These are phyloP conservation scores for Beauveria scarabaeidicola DNA, from an alignment of 2,329 filamentous ascomycete genomes.

Conservation along the genomic window DNA sequence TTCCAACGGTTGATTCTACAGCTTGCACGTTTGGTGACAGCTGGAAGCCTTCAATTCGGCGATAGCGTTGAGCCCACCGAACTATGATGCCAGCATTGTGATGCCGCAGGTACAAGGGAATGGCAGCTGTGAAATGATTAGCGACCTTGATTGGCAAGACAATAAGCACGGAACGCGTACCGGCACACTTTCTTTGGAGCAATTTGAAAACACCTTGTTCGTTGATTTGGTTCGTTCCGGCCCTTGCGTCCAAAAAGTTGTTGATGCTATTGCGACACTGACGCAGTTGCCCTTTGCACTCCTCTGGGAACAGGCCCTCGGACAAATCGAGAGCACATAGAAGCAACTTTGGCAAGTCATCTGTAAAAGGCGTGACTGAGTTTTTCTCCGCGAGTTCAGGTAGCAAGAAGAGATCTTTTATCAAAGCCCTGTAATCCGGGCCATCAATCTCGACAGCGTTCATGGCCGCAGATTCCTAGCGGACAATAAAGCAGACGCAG, in stretches of 20 bases:
- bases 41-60: background rate
- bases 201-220: background rate
- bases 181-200: background rate
- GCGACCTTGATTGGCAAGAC: background rate
- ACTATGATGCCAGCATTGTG: constrained; percentile 2
- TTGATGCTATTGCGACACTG: background rate
- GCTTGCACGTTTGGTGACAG: background rate
- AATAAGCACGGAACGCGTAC: background rate
- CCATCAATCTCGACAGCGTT: background rate
- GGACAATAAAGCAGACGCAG: background rate
- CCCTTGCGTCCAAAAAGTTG: background rate
- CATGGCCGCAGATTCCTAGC: background rate
- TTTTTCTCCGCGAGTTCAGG: background rate
- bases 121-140: background rate
- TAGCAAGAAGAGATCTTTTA: background rate
- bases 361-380: background rate
- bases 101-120: background rate
- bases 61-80: background rate
- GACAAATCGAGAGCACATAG: background rate
- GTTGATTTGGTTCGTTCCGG: background rate
- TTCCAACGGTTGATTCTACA: background rate
- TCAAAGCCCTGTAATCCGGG: background rate
- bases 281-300: background rate
- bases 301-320: background rate
- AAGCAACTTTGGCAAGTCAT: background rate